Base-by-base conservation (phyloP, 2,329 filamentous ascomycete genomes). In the Didymellaceae sp. region DNA sequence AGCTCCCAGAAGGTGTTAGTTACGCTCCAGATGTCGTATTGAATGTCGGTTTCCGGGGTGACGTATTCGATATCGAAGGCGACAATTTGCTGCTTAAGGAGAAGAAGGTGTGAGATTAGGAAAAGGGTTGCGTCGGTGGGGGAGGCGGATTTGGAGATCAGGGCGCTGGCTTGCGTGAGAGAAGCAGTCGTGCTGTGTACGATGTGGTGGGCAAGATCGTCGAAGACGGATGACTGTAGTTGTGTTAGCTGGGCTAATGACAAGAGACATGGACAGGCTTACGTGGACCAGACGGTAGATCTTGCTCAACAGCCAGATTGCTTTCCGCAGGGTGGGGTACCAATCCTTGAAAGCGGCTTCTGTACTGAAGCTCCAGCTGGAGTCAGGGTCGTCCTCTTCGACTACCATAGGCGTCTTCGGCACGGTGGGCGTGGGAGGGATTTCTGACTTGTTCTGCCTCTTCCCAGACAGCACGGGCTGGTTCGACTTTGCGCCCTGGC, bases 71-170 rank as follows among this genome's bases (percentile, higher is more conserved):
- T 97, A 75, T 99, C 94, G 55, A 99, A 91, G 8, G 92, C 92
- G 20, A 99, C 86, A 42, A 99, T 89, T 70, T 97, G 90, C 69
- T 97, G 95, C 74, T 97, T 97, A 42, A 99, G 83, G 40, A 97
- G 87, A 40, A 99, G 87, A 2, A 99, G 82, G 70, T 99, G 96
- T 63, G 93, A 94, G 63, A 99, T 87, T 66, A 97, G 86, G 74
- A 99, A 99, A 4, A 99, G 82, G 61, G 96, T 89, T 0, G 89
- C 84, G 68, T 97, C 91, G 6, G 87, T 81, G 1, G 83, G 81
- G 69, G 77, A 77, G n/a, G 82, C 79, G 47, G 84, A 85, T 26
- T 82, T 82, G 47, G 85, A 82, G 60, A 96, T 87, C 53, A 84
- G 83, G 5, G 81, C 77, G 59, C 91, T 89, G 21, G 91, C 93